phyloP scores from a whole-genome alignment of 371 early-diverging fungal genomes.

The Catenaria anguillulae region DNA sequence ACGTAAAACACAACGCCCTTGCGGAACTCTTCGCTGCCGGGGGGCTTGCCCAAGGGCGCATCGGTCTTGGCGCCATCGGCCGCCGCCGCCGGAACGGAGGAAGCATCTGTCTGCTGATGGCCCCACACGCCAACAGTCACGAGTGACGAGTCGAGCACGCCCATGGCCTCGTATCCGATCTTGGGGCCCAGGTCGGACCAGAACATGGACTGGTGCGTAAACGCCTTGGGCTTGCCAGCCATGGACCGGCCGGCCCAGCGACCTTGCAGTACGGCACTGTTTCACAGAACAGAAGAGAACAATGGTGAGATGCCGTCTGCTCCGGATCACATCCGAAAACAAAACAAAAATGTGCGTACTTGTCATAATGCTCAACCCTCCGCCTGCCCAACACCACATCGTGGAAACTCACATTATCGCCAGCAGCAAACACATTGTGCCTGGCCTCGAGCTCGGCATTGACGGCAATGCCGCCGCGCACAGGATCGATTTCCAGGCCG shows the following conservation, averaged over 20 bases:
- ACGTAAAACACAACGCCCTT: slow-evolving; percentile 59
- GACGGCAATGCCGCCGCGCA: slow-evolving; percentile 50
- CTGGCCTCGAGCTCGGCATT: slow-evolving; percentile 63
- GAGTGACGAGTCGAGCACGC: slow-evolving; percentile 45
- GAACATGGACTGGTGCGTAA: slow-evolving; percentile 60
- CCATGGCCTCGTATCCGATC: slow-evolving; percentile 59
- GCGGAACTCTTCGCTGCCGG: slow-evolving; percentile 33
- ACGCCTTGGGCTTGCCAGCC: slow-evolving; percentile 44
- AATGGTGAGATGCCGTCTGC: no score
- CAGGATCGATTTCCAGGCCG: slow-evolving; percentile 53
- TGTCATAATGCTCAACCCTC: slow-evolving; percentile 60
- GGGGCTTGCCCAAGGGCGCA: slow-evolving; percentile 20
- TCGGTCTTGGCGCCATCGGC: slow-evolving; percentile 18
- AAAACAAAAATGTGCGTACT: no score
- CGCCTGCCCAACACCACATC: slow-evolving; percentile 58
- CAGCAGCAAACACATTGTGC: slow-evolving; percentile 54
- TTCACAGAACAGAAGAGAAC: no score
- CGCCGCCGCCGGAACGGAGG: slow-evolving; percentile 17
- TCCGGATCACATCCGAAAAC: no score
- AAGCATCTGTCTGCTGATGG: no score
- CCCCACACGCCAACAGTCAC: slow-evolving; percentile 53
- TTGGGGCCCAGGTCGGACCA: slow-evolving; percentile 63
- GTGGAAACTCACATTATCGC: slow-evolving; percentile 57
- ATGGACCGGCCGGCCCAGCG: slow-evolving; percentile 57
- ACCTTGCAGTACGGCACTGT: slow-evolving; percentile 52